Evolutionary conservation across 768 basidiomycete genomes (phyloP).

Genomic region (Podaxis sp.): DNA sequence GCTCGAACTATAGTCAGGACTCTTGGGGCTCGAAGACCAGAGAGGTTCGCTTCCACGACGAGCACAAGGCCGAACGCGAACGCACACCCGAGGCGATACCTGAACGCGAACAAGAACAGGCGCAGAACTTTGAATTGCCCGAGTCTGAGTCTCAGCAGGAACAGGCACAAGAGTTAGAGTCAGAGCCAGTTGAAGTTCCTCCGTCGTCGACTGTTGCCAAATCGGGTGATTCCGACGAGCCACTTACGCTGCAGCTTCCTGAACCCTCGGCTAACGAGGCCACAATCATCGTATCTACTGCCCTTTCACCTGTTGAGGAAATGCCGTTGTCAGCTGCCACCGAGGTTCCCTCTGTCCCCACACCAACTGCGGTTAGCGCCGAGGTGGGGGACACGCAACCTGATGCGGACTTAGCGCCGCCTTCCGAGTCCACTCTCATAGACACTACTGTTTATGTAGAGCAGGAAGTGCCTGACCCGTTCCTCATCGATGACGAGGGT

Average conservation of each 20-base stretch:
- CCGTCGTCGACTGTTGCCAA: not conserved
- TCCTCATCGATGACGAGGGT: slow-evolving; percentile 57
- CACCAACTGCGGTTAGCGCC: not conserved
- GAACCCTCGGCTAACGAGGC: not conserved
- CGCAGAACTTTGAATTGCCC: not conserved
- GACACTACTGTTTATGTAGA: slow-evolving; percentile 31
- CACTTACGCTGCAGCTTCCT: not conserved
- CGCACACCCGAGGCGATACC: not conserved
- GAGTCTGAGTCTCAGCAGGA: not conserved
- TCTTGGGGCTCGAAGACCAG: not conserved
- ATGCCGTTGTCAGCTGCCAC: not conserved
- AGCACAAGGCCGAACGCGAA: not conserved
- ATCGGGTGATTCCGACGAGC: slow-evolving; percentile 5
- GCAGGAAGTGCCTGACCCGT: slow-evolving; percentile 56
- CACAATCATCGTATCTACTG: not conserved
- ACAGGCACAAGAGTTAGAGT: not conserved
- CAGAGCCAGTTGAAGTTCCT: not conserved
- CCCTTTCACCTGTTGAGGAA: slow-evolving; percentile 8
- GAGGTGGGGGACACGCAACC: slow-evolving; percentile 1
- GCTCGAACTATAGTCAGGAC: not conserved
- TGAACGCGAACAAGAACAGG: not conserved
- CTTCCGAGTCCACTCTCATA: slow-evolving; percentile 10
- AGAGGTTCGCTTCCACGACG: not conserved
- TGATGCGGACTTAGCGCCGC: not conserved
- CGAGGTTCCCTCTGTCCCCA: not conserved